Conservation (phyloP, 139 green algal genomes). For the Gonium pectorale region DNA sequence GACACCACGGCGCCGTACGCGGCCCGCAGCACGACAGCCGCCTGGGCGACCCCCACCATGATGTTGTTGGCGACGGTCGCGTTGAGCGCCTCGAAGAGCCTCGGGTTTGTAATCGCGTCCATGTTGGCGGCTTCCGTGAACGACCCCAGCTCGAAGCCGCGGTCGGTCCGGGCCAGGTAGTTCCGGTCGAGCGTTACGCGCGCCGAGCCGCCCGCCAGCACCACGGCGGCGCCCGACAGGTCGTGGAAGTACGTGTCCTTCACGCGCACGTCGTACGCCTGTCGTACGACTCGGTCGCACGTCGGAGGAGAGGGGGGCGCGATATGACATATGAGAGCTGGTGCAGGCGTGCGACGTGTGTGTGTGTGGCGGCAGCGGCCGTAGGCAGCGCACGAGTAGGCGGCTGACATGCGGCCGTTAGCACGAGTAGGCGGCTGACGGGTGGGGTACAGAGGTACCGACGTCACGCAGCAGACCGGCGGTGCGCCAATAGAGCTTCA, state of each 20-base stretch:
- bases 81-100: conserved; percentile 27
- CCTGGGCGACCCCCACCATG: background rate
- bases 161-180: conserved; percentile 5
- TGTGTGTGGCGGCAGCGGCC: too few species aligned
- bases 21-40: conserved; percentile 20
- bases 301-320: too few species aligned
- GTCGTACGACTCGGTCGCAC: too few species aligned
- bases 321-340: too few species aligned
- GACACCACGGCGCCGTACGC: background rate
- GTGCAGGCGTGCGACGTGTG: too few species aligned
- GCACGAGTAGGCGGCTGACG: too few species aligned
- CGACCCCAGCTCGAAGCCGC: conserved; percentile 44
- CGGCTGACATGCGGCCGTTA: too few species aligned
- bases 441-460: too few species aligned
- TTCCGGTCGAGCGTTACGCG: conserved; percentile 26
- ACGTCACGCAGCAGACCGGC: too few species aligned
- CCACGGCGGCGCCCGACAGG: conserved; percentile 23
- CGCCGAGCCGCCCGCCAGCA: conserved; percentile 31
- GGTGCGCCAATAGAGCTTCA: too few species aligned
- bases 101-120: conserved; percentile 27
- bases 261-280: conserved; percentile 35
- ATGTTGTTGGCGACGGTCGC: conserved; percentile 37
- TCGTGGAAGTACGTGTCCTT: conserved; percentile 45
- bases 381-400: too few species aligned
- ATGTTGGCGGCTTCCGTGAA: conserved; percentile 39